Evolutionary conservation across 371 early-diverging fungal genomes (phyloP).

Genomic region (Syncephalis plumigaleata): DNA sequence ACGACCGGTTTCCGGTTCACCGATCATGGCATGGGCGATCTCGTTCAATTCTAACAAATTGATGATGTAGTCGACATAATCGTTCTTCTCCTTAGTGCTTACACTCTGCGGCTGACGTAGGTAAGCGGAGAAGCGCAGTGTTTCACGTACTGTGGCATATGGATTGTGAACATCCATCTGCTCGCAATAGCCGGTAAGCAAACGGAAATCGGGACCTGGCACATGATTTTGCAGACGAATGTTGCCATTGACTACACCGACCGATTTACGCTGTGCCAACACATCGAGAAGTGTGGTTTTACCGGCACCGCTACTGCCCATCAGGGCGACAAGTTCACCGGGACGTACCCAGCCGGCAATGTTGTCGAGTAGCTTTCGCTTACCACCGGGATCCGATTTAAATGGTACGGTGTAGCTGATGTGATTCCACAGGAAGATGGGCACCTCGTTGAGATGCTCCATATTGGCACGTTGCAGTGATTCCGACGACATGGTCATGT

Average conservation of each 20-base stretch:
- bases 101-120: slow-evolving; percentile 43
- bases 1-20: slow-evolving; percentile 21
- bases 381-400: slow-evolving; percentile 12
- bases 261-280: slow-evolving; percentile 55
- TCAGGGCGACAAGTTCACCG: slow-evolving; percentile 55
- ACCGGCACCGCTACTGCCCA: slow-evolving; percentile 78
- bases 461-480: slow-evolving; percentile 3
- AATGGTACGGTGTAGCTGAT: slow-evolving; percentile 18
- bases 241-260: slow-evolving; percentile 48
- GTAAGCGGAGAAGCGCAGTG: slow-evolving; percentile 48
- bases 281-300: slow-evolving; percentile 79
- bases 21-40: slow-evolving; percentile 36
- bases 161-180: slow-evolving; percentile 57
- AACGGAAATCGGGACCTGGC: slow-evolving; percentile 34
- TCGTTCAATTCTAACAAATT: slow-evolving; percentile 40
- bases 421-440: slow-evolving; percentile 19
- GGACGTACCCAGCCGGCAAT: slow-evolving; percentile 27
- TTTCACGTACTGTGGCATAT: slow-evolving; percentile 38
- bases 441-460: slow-evolving; percentile 13
- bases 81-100: slow-evolving; percentile 37
- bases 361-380: slow-evolving; percentile 17
- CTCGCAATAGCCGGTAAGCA: slow-evolving; percentile 63
- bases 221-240: slow-evolving; percentile 28
- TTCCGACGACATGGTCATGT: not conserved
- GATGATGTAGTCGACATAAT: slow-evolving; percentile 50